Conservation (phyloP, 768 basidiomycete species). For the Tephrocybe sp. region DNA sequence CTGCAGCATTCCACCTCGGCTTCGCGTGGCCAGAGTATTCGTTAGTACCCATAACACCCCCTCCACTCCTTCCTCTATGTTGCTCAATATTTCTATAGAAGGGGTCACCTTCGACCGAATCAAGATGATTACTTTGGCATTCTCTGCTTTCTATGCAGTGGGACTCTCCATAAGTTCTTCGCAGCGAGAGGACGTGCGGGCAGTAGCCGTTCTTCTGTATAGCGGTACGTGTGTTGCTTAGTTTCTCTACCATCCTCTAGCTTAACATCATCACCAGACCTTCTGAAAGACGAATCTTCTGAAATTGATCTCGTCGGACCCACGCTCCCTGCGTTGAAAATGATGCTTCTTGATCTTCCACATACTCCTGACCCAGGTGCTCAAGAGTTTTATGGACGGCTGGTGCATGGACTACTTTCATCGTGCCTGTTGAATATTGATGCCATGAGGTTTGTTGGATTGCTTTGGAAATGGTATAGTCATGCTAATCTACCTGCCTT, state of each 20-base stretch:
- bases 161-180: slow-evolving; percentile 54
- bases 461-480: background rate
- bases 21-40: slow-evolving; percentile 47
- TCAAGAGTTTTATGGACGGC: slow-evolving; percentile 52
- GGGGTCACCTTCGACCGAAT: slow-evolving; percentile 57
- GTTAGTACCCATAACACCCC: slow-evolving; percentile 33
- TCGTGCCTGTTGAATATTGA: slow-evolving; percentile 85
- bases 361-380: slow-evolving; percentile 38
- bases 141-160: slow-evolving; percentile 60
- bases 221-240: slow-evolving; percentile 46
- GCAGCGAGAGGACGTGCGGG: slow-evolving; percentile 74
- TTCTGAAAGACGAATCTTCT: slow-evolving; percentile 84
- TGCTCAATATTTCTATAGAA: slow-evolving; percentile 35
- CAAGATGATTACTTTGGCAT: slow-evolving; percentile 61
- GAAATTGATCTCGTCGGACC: slow-evolving; percentile 80
- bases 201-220: slow-evolving; percentile 79
- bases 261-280: slow-evolving; percentile 39
- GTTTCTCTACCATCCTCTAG: background rate
- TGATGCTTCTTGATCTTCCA: slow-evolving; percentile 64
- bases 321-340: slow-evolving; percentile 78
- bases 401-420: slow-evolving; percentile 83
- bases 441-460: slow-evolving; percentile 74
- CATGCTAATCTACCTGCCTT: slow-evolving; percentile 1
- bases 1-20: slow-evolving; percentile 71
- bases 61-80: background rate